phyloP scores from a whole-genome alignment of 768 basidiomycete species.

The Leucosporidium scottii region DNA sequence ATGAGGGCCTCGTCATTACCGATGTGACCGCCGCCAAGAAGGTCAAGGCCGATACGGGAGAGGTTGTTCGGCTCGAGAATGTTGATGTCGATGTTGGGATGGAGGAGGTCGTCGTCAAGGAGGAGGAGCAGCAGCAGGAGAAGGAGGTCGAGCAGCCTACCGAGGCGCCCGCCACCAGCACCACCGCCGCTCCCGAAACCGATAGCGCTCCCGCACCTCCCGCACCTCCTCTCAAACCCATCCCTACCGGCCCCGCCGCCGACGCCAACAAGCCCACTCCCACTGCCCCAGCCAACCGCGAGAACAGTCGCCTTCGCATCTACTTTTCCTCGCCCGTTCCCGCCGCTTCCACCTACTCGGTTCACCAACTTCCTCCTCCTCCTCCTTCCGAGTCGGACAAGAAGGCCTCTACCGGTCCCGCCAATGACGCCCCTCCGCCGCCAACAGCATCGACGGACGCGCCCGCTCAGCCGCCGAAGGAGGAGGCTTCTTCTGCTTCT shows the following conservation, averaged over 20 bases:
- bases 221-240: background rate
- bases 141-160: background rate
- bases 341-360: conserved; percentile 20
- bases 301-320: conserved; percentile 45
- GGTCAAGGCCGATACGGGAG: conserved; percentile 20
- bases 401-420: background rate
- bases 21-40: conserved; percentile 20
- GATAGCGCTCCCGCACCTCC: background rate
- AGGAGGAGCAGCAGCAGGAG: background rate
- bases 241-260: conserved; percentile 42
- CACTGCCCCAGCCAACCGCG: conserved; percentile 18
- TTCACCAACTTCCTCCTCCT: background rate
- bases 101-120: background rate
- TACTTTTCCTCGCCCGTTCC: conserved; percentile 46
- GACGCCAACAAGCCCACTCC: background rate
- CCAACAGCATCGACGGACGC: conserved; percentile 41
- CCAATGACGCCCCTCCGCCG: conserved; percentile 23
- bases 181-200: background rate
- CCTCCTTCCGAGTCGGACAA: background rate
- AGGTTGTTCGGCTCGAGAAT: background rate
- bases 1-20: conserved; percentile 2
- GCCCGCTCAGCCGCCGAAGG: conserved; percentile 16
- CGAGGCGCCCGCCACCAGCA: background rate
- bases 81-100: background rate
- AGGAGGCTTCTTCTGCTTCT: background rate